A percentile compares a stretch with the other conserved stretches of the same genome.
Evolutionary conservation across 2,329 filamentous ascomycete species (phyloP).

Genomic region (Pestalotiopsis fici): DNA sequence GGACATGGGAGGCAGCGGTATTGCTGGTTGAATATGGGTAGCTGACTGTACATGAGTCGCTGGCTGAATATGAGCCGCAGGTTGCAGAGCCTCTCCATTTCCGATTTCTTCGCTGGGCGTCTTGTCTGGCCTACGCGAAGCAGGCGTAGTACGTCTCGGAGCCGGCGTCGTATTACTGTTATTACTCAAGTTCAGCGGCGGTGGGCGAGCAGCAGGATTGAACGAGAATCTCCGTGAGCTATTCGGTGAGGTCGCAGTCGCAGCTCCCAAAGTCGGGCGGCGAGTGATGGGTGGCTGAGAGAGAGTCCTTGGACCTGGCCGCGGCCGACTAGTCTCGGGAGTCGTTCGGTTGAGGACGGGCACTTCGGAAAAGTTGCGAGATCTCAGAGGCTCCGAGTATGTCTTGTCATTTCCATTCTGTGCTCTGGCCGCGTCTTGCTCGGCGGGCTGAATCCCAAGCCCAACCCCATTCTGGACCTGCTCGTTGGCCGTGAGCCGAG

Average conservation of each 20-base stretch:
- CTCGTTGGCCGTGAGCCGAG: conserved; percentile 31
- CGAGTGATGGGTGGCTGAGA: conserved; percentile 55
- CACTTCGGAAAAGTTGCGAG: conserved; percentile 9
- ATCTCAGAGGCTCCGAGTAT: conserved; percentile 1
- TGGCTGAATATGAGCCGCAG: conserved; percentile 48
- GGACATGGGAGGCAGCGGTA: conserved; percentile 67
- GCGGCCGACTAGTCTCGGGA: conserved; percentile 33
- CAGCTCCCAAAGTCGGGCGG: conserved; percentile 27
- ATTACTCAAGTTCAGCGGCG: conserved; percentile 44
- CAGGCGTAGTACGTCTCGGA: conserved; percentile 1
- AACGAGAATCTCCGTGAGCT: conserved; percentile 51
- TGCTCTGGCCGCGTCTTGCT: conserved; percentile 24
- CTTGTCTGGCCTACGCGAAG: conserved; percentile 17
- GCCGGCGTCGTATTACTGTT: conserved; percentile 9
- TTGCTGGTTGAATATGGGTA: conserved; percentile 49
- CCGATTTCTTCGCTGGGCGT: conserved; percentile 1
- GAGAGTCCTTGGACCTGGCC: conserved; percentile 42
- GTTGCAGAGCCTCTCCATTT: conserved; percentile 30
- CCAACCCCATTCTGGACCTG: conserved; percentile 25
- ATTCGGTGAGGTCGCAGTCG: conserved; percentile 29
- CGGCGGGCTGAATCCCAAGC: conserved; percentile 23
- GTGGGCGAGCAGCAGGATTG: conserved; percentile 43
- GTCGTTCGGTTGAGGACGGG: conserved; percentile 18
- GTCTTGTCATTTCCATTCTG: conserved; percentile 21
- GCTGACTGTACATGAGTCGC: conserved; percentile 39